Conservation (phyloP, 129 eudicot species). For the Ambrosia trifida region DNA sequence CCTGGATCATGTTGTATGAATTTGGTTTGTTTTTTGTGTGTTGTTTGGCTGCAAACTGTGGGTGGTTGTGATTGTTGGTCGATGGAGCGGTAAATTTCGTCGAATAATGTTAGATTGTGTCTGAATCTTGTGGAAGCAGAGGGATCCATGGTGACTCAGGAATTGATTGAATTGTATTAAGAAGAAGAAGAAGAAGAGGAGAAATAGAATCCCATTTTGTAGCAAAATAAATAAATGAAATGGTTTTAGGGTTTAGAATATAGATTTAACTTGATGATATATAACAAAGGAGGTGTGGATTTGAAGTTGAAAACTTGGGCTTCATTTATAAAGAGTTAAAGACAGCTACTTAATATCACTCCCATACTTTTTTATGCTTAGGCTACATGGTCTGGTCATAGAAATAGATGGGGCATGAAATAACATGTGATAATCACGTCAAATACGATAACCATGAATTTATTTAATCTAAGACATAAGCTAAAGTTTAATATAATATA, state of each 20-base stretch:
- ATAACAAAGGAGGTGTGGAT: not conserved
- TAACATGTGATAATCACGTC: no score
- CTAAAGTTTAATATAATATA: no score
- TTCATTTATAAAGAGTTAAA: slow-evolving; percentile 11
- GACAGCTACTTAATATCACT: no score
- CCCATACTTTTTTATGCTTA: no score
- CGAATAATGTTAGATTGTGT: slow-evolving; percentile 62
- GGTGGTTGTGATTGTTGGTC: slow-evolving; percentile 31
- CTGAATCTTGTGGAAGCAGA: slow-evolving; percentile 20
- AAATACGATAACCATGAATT: no score
- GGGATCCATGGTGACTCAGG: not conserved
- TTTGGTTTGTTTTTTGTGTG: slow-evolving; percentile 27
- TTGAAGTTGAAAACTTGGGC: slow-evolving; percentile 7
- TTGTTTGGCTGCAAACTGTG: slow-evolving; percentile 18
- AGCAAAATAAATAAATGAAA: not conserved
- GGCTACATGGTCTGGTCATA: no score
- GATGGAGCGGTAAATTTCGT: slow-evolving; percentile 71
- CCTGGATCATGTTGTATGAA: not conserved
- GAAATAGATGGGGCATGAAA: no score
- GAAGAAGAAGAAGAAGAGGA: not conserved
- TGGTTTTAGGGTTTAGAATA: no score
- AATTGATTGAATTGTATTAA: not conserved
- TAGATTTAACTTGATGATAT: not conserved
- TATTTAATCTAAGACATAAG: no score
- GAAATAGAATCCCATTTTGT: slow-evolving; percentile 10